Base-by-base conservation (phyloP, 1,284 basidiomycete genomes). In the Apiotrichum mycotoxinovorans region DNA sequence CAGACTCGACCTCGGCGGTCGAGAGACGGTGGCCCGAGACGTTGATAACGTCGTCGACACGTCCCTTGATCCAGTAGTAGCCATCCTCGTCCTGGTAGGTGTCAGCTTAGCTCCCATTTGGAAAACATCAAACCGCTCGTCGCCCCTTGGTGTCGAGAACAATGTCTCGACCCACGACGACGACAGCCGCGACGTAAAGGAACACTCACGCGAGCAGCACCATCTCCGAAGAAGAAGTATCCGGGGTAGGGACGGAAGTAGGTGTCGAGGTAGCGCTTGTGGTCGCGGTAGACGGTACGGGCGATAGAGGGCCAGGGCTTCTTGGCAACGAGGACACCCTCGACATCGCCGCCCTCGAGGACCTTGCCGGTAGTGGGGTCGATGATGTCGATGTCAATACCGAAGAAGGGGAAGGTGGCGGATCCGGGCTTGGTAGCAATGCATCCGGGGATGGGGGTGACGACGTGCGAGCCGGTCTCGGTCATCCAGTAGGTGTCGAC, bases 401-500 rank as follows among this genome's bases (percentile, higher is more conserved):
- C 95, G 73, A 96, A 96, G 88, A 98, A 98, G 35, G 95, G 95
- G 57, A 97, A 89, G 5, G 95, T 97, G 11, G 95, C 96, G 0
- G 89, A 86, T 51, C 96, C 96, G 22, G 96, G 91, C 82, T 98
- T 98, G 56, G 92, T 93, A 77, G 91, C 84, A 64, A 94, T 89
- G 8, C 92, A 92, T 64, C 95, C 94, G 43, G 95, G 95, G 80
- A 98, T 85, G 11, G 96, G 94, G 3, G 94, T 92, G 61, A 98
- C 84, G 62, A 94, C 86, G 78, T 97, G 95, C 7, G 89, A 92
- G 49, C 94, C 95, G 0, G 94, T 98, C 80, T 98, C 95, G 3
- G 95, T 98, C 84, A 98, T 95, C 87, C 90, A 94, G 80, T 88
- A 94, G 1, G 91, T 93, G 78, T 98, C 95, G 58, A 98, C 93